Evolutionary conservation across 257 asterid genomes (phyloP).

Genomic region (Euphrasia confusa): DNA sequence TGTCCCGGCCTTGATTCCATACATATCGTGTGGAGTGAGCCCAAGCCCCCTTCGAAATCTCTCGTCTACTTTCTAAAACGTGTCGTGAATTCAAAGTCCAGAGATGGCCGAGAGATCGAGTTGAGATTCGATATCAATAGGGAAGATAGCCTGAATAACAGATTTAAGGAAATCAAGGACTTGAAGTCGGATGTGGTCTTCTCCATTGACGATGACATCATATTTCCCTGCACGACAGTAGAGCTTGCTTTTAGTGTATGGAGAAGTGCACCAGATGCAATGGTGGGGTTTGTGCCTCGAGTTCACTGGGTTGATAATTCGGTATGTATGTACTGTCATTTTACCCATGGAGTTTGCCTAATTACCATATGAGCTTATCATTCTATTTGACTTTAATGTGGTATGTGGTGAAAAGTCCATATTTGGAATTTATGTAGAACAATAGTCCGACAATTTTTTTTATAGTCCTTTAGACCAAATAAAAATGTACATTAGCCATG

Average conservation of each 20-base stretch:
- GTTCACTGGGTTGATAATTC: constrained; percentile 56
- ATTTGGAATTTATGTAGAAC: neutral
- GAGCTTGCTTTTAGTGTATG: constrained; percentile 69
- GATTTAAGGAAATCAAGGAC: constrained; percentile 77
- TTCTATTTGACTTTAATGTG: too few species aligned
- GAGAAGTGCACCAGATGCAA: constrained; percentile 69
- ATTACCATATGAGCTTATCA: too few species aligned
- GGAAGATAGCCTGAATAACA: constrained; percentile 86
- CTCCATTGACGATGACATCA: constrained; percentile 76
- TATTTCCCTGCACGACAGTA: constrained; percentile 67
- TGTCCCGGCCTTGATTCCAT: constrained; percentile 69
- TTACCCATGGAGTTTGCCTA: too few species aligned
- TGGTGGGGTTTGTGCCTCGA: constrained; percentile 97
- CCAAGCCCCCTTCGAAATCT: constrained; percentile 63
- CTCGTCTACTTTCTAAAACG: constrained; percentile 46
- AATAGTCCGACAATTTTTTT: too few species aligned
- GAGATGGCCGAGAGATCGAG: constrained; percentile 46
- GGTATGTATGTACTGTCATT: constrained; percentile 29
- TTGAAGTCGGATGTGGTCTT: constrained; percentile 70
- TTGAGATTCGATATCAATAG: constrained; percentile 58
- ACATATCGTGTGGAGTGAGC: constrained; percentile 83
- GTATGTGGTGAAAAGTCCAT: too few species aligned
- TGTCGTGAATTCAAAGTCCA: constrained; percentile 38
- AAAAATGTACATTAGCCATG: too few species aligned
- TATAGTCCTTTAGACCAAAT: too few species aligned